Conservation (phyloP, 768 basidiomycete genomes). For the Tulasnella calospora region DNA sequence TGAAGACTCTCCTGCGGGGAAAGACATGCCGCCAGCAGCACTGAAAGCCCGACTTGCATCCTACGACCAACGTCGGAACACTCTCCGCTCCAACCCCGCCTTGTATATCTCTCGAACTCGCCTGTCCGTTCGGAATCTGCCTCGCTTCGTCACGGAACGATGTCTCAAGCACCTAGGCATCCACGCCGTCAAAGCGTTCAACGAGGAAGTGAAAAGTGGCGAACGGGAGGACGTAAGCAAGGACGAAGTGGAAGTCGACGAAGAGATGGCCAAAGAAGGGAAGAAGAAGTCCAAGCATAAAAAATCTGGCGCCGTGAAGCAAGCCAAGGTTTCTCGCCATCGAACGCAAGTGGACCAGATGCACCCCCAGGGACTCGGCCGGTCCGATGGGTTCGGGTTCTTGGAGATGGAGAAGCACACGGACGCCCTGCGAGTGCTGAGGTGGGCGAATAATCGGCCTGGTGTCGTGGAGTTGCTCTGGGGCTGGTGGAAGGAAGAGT, state of each 20-base stretch:
- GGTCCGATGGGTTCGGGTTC: conserved; percentile 94
- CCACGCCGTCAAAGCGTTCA: conserved; percentile 73
- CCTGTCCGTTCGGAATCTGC: conserved; percentile 88
- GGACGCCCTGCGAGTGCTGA: conserved; percentile 82
- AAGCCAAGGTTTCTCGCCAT: conserved; percentile 81
- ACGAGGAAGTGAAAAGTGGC: conserved; percentile 66
- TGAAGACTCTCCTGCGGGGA: conserved; percentile 78
- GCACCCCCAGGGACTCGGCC: conserved; percentile 78
- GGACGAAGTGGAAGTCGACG: conserved; percentile 63
- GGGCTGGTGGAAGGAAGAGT: conserved; percentile 82
- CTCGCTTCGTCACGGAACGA: conserved; percentile 83
- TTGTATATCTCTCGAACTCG: conserved; percentile 93
- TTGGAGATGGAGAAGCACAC: conserved; percentile 82
- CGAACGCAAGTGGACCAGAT: conserved; percentile 67
- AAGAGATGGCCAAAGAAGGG: conserved; percentile 30
- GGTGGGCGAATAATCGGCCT: conserved; percentile 92
- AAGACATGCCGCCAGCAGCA: conserved; percentile 62
- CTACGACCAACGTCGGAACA: conserved; percentile 74
- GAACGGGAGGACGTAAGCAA: conserved; percentile 54
- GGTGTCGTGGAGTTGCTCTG: conserved; percentile 59
- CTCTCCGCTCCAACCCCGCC: conserved; percentile 87
- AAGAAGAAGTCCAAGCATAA: conserved; percentile 26
- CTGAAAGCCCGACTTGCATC: conserved; percentile 80
- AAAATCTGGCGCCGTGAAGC: conserved; percentile 54
- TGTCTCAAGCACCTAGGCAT: conserved; percentile 81